Base-by-base conservation (phyloP, 108 stramenopile species). In the Pseudonitzschia delicatissima region DNA sequence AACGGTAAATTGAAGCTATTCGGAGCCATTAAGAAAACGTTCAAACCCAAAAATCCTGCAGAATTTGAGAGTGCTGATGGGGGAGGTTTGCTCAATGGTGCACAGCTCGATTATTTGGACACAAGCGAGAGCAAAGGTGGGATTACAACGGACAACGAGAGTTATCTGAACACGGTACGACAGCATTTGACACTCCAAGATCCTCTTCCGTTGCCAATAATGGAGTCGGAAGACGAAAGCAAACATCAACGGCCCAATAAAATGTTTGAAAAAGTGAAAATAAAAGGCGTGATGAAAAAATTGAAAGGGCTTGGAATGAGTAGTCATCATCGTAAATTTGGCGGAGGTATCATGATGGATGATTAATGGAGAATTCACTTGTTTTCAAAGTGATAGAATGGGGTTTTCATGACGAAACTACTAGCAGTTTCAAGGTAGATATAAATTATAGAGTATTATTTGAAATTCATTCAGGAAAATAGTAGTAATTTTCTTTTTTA, bases 171-270 rank as follows among this genome's bases (percentile, higher is more conserved):
- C n/a, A n/a, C n/a, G n/a, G n/a, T n/a, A n/a, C n/a, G n/a, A n/a
- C n/a, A n/a, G n/a, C n/a, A n/a, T n/a, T n/a, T n/a, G n/a, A n/a
- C n/a, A 21, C 15, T 20, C 7, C 59, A 55, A 57, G 70, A 71
- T 7, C 70, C 70, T 6, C 62, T 71, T 31, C 70, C 62, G 28
- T 26, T 71, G 5, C 70, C 70, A 12, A 53, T 32, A 32, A 63
- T 45, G 28, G 62, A 63, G 42, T 51, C 57, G 12, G 64, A 50
- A 17, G 49, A 51, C 26, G 31, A 47, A 2, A 18, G 11, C 20
- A 64, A 57, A 2, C 29, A 36, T 26, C 42, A 59, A 59, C 57
- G 67, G 3, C 1, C 29, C 15, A 20, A 29, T 42, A 42, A 15
- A 15, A 53, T 53, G 27, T 37, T 37, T n/a, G 20, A 36, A 32